Conservation (phyloP, 2,329 filamentous ascomycete species). For the Ophiostoma montium region DNA sequence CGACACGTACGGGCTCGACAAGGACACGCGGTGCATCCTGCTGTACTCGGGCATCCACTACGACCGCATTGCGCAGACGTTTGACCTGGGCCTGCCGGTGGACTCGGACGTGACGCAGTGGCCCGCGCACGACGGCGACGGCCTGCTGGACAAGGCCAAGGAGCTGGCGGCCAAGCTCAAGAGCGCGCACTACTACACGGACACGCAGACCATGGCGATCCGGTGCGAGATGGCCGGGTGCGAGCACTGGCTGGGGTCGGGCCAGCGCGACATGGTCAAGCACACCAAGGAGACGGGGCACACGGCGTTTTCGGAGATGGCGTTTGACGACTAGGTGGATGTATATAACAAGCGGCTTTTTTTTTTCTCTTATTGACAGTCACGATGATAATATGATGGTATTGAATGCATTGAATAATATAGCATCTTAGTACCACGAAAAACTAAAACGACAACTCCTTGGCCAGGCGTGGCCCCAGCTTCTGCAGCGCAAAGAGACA, state of each 20-base stretch:
- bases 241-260: slow-evolving; percentile 48
- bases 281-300: slow-evolving; percentile 53
- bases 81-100: slow-evolving; percentile 43
- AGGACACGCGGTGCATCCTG: slow-evolving; percentile 55
- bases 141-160: slow-evolving; percentile 45
- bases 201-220: slow-evolving; percentile 67
- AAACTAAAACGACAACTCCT: slow-evolving; percentile 1
- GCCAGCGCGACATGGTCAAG: slow-evolving; percentile 45
- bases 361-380: no score
- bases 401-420: no score
- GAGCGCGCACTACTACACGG: slow-evolving; percentile 71
- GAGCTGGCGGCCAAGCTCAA: slow-evolving; percentile 50
- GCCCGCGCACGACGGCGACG: slow-evolving; percentile 30
- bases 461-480: neutral
- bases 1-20: slow-evolving; percentile 67
- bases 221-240: slow-evolving; percentile 56
- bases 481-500: neutral
- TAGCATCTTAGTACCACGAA: no score
- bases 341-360: no score
- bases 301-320: slow-evolving; percentile 25
- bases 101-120: slow-evolving; percentile 59
- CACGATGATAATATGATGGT: no score
- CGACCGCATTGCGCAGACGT: slow-evolving; percentile 69
- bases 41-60: slow-evolving; percentile 92
- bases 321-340: slow-evolving; percentile 1